phyloP scores from a whole-genome alignment of 441 rosid genomes.

The Populus tomentosa region DNA sequence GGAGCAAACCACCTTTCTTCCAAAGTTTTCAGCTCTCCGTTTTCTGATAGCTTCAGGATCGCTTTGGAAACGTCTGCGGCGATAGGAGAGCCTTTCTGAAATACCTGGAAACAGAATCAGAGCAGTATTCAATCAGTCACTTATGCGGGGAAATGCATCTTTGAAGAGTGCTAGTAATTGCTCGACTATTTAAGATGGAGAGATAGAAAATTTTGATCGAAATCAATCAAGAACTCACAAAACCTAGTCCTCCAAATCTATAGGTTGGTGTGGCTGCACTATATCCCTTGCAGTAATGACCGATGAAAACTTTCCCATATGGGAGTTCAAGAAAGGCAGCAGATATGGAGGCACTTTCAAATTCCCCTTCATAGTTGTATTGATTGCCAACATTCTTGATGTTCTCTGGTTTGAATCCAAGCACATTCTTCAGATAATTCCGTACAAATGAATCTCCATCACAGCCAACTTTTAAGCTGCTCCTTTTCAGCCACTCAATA shows the following conservation, averaged over 20 bases:
- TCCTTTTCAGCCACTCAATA: constrained; percentile 24
- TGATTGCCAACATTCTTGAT: constrained; percentile 13
- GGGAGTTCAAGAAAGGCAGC: constrained; percentile 51
- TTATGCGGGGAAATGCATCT: neutral
- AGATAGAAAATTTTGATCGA: constrained; percentile 9
- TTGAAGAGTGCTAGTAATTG: neutral
- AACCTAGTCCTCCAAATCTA: constrained; percentile 48
- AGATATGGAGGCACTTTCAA: constrained; percentile 15
- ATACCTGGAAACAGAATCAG: constrained; percentile 26
- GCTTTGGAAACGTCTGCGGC: constrained; percentile 42
- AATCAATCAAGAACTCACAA: constrained; percentile 20
- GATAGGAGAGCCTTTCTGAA: constrained; percentile 46
- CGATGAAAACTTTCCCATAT: constrained; percentile 33
- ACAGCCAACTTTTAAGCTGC: constrained; percentile 30
- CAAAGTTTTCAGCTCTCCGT: constrained; percentile 26
- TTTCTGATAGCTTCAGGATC: constrained; percentile 35
- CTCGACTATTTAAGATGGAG: neutral
- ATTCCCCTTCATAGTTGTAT: constrained; percentile 10
- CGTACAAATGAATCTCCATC: constrained; percentile 38
- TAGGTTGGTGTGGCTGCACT: constrained; percentile 16
- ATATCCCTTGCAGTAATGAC: constrained; percentile 30
- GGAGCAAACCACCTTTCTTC: constrained; percentile 28
- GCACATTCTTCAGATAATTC: constrained; percentile 24
- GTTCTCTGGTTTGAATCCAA: constrained; percentile 24
- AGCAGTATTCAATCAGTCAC: neutral